Evolutionary conservation across 2,329 filamentous ascomycete species (phyloP).

Genomic region (Passalora sequoiae): DNA sequence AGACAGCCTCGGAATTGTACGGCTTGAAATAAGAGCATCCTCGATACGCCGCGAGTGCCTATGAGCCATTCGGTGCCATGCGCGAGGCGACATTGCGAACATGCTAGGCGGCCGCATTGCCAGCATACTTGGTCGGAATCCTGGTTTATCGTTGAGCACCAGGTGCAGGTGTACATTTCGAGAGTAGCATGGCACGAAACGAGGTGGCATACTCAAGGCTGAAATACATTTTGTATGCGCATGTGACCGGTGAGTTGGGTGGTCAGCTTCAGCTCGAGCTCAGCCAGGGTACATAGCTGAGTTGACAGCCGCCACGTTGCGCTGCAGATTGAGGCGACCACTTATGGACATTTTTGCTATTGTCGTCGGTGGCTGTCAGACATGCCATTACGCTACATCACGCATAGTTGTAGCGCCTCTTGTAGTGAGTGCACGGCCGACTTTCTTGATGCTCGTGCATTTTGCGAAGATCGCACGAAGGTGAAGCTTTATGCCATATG

Average conservation of each 20-base stretch:
- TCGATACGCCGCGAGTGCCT: neutral
- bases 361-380: no score
- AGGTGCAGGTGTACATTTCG: constrained; percentile 6
- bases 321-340: neutral
- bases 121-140: constrained; percentile 4
- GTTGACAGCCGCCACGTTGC: neutral
- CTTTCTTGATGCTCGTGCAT: no score
- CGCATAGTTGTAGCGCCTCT: no score
- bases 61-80: constrained; percentile 6
- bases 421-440: no score
- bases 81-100: neutral
- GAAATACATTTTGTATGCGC: neutral
- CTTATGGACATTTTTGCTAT: no score
- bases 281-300: neutral
- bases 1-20: neutral
- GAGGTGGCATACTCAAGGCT: neutral
- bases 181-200: neutral
- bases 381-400: no score
- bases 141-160: constrained; percentile 3
- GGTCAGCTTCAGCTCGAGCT: neutral
- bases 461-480: no score
- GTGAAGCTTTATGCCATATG: no score
- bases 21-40: neutral
- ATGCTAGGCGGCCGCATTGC: neutral
- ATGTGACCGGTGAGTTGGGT: neutral